phyloP scores from a whole-genome alignment of 2,329 filamentous ascomycete species.

The Pseudogymnoascus sp. region DNA sequence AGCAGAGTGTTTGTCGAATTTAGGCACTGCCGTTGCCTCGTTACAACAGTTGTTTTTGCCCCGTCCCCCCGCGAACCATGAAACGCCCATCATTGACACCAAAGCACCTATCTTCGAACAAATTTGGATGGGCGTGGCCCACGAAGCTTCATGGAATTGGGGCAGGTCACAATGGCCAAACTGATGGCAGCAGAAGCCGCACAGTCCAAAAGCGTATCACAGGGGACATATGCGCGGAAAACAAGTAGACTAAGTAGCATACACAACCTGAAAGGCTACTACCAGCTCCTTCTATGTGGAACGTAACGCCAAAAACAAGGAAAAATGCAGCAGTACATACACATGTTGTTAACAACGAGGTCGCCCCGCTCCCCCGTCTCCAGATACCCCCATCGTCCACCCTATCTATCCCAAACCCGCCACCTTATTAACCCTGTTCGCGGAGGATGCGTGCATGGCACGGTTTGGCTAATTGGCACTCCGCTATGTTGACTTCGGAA shows the following conservation, averaged over 20 bases:
- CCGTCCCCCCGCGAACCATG: neutral
- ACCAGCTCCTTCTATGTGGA: constrained; percentile 28
- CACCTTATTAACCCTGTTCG: constrained; percentile 2
- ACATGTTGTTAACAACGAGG: constrained; percentile 25
- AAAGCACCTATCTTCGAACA: neutral
- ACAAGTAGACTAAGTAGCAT: constrained; percentile 26
- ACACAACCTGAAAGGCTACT: constrained; percentile 25
- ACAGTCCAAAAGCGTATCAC: neutral
- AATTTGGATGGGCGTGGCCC: neutral
- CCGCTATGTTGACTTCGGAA: neutral
- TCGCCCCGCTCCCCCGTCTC: constrained; percentile 9
- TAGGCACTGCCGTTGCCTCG: neutral
- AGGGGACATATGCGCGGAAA: neutral
- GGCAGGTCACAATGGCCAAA: neutral
- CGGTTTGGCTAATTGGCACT: neutral
- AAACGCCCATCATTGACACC: neutral
- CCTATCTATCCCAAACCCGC: neutral
- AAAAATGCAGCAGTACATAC: constrained; percentile 25
- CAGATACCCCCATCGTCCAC: neutral
- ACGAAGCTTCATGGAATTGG: neutral
- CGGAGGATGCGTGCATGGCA: neutral
- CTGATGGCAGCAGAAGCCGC: neutral
- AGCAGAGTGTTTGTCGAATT: neutral
- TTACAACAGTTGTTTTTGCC: neutral
- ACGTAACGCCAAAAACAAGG: constrained; percentile 26